Conservation (phyloP, 805 yeast species). For the Kodamaea kaohsiungensis region DNA sequence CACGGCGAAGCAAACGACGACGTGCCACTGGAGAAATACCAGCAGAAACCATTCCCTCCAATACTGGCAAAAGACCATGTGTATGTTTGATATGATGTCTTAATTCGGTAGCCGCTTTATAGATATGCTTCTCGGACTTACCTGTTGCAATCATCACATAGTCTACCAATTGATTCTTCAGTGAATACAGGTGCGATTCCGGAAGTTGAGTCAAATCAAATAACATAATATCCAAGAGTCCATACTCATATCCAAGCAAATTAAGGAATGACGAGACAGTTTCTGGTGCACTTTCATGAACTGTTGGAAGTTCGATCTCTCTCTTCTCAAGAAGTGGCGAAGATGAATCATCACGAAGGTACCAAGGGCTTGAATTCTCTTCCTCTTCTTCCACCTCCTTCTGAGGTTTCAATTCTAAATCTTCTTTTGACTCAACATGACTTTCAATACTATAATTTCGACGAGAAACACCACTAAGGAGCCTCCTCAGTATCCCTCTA, state of each 20-base stretch:
- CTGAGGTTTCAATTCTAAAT: not conserved
- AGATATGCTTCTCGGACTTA: slow-evolving; percentile 72
- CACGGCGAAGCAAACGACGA: slow-evolving; percentile 48
- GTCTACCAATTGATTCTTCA: slow-evolving; percentile 28
- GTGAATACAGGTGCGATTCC: slow-evolving; percentile 30
- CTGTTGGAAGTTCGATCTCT: slow-evolving; percentile 45
- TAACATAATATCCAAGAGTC: slow-evolving; percentile 60
- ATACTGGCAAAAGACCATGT: slow-evolving; percentile 40
- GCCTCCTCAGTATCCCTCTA: not conserved
- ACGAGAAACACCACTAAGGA: not conserved
- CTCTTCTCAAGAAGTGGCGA: slow-evolving; percentile 27
- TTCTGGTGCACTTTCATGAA: slow-evolving; percentile 63
- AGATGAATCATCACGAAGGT: slow-evolving; percentile 47
- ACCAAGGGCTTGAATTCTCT: slow-evolving; percentile 52
- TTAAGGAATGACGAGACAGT: slow-evolving; percentile 46
- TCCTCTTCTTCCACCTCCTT: not conserved
- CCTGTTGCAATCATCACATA: slow-evolving; percentile 68
- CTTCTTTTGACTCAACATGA: not conserved
- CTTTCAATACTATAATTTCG: not conserved
- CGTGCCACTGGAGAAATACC: slow-evolving; percentile 45
- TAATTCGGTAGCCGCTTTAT: slow-evolving; percentile 65
- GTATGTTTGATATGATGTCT: slow-evolving; percentile 56
- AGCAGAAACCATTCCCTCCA: slow-evolving; percentile 73
- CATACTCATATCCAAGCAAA: slow-evolving; percentile 58
- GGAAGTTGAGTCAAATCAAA: slow-evolving; percentile 59